Base-by-base conservation (phyloP, 495 filamentous ascomycete genomes). In the Penicillium taxi region DNA sequence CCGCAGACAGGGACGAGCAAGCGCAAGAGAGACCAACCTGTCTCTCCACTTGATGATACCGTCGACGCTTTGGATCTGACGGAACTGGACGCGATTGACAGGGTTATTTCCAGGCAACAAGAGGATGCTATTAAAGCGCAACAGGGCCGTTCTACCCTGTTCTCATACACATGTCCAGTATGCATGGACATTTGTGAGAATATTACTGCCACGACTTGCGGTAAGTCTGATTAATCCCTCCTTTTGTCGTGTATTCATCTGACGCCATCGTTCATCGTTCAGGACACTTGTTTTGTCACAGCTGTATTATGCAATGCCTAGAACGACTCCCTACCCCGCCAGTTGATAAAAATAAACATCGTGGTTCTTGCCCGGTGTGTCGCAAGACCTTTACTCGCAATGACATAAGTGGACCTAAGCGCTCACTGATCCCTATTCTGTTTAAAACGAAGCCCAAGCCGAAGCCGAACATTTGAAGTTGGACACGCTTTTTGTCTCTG, bases 31-130 rank as follows among this genome's bases (percentile, higher is more conserved):
- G 22, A 34, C 3, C 23, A 25, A 4, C 17, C 26, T 40, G 30
- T 22, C n/a, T 20, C 26, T 31, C 24, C 2, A 8, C 32, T 5
- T 30, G 43, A 37, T 9, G 43, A 32, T 8, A 30, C 26, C 3
- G 31, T 50, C 6, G 38, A 46, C 11, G 21, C 48, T 15, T 41
- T 52, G 11, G 48, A 52, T 27, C 24, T 52, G 18, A 52, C 48
- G 1, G 41, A 43, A 12, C 62, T 74, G 1, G 66, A 76, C 2
- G 47, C 57, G 5, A 58, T 70, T n/a, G 58, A 66, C n/a, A 66
- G 66, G 17, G 54, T 67, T 9, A 53, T 64, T 28, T 58, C 63
- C 39, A 75, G 64, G 39, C 70, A 67, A 45, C 59, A 64, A 14
- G 56, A 61, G 33, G 63, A 68, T 28, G 53, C 64, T 1, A 41